Evolutionary conservation across 495 filamentous ascomycete species (phyloP).

Genomic region (Podospora comata): DNA sequence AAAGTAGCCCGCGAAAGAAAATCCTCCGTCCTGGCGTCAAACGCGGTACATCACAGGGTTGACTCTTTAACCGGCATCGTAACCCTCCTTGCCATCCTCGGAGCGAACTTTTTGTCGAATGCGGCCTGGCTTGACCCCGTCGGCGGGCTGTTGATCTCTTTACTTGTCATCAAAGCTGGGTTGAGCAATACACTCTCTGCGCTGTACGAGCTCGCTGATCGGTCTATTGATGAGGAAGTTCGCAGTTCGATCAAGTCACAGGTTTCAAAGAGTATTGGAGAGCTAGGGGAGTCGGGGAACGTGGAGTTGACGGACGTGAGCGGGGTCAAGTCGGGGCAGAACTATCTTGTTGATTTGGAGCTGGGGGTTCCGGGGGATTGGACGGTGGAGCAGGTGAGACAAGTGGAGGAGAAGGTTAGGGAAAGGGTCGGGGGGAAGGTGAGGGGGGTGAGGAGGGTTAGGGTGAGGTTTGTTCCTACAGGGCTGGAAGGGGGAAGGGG

Average conservation of each 20-base stretch:
- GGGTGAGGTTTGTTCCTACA: constrained; percentile 75
- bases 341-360: constrained; percentile 86
- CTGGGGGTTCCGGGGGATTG: constrained; percentile 69
- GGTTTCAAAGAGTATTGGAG: constrained; percentile 55
- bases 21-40: constrained; percentile 93
- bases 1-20: constrained; percentile 93
- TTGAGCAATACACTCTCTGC: constrained; percentile 79
- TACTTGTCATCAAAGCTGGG: constrained; percentile 89
- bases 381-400: constrained; percentile 64
- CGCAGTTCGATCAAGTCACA: constrained; percentile 64
- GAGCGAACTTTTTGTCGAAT: constrained; percentile 78
- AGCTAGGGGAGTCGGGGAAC: constrained; percentile 42
- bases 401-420: constrained; percentile 69
- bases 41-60: constrained; percentile 93
- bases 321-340: constrained; percentile 91
- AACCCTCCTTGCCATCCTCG: constrained; percentile 80
- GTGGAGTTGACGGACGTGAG: constrained; percentile 68
- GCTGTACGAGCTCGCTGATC: constrained; percentile 83
- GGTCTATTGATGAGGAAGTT: constrained; percentile 80
- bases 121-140: constrained; percentile 94
- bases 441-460: constrained; percentile 74
- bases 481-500: constrained; percentile 32
- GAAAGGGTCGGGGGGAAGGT: constrained; percentile 67
- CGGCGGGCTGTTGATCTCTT: constrained; percentile 83
- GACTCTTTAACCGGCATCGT: constrained; percentile 94